These are phyloP conservation scores for Talaromyces sp. DNA, from an alignment of 2,329 filamentous ascomycete genomes.

Conservation along the genomic window DNA sequence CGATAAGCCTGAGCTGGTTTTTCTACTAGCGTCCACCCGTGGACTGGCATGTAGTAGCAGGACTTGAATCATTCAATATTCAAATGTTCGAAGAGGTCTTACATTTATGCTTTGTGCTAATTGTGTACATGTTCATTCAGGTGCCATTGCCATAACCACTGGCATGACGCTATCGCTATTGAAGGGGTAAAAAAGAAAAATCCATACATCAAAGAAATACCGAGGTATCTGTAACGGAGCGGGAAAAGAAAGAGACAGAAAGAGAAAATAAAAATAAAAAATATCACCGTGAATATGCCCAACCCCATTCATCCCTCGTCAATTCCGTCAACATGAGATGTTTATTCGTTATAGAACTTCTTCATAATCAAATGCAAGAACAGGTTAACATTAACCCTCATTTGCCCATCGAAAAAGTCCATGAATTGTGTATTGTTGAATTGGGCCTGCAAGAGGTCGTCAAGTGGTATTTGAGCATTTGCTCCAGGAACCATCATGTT, in stretches of 20 bases:
- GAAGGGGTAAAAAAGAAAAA: slow-evolving; percentile 15
- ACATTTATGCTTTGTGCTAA: no score
- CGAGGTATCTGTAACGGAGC: slow-evolving; percentile 28
- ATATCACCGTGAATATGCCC: slow-evolving; percentile 26
- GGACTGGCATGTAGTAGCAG: no score
- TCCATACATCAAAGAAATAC: slow-evolving; percentile 20
- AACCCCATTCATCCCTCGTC: slow-evolving; percentile 23
- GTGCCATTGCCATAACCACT: slow-evolving; percentile 18
- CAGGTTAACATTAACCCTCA: slow-evolving; percentile 93
- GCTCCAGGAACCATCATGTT: slow-evolving; percentile 96
- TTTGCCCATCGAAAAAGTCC: slow-evolving; percentile 83
- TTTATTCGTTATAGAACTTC: slow-evolving; percentile 79
- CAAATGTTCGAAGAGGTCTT: no score
- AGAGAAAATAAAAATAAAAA: slow-evolving; percentile 15
- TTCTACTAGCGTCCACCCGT: no score
- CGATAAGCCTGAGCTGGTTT: no score
- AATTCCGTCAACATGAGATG: slow-evolving; percentile 20
- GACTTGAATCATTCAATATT: no score
- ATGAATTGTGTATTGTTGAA: slow-evolving; percentile 97
- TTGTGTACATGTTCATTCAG: slow-evolving; percentile 27
- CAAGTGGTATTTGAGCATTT: slow-evolving; percentile 82
- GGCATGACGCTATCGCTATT: slow-evolving; percentile 28
- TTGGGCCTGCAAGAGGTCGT: slow-evolving; percentile 92
- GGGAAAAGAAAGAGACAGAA: slow-evolving; percentile 16
- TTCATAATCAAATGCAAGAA: slow-evolving; percentile 96